phyloP scores from a whole-genome alignment of 768 basidiomycete species.

The Suillus clintonianus region DNA sequence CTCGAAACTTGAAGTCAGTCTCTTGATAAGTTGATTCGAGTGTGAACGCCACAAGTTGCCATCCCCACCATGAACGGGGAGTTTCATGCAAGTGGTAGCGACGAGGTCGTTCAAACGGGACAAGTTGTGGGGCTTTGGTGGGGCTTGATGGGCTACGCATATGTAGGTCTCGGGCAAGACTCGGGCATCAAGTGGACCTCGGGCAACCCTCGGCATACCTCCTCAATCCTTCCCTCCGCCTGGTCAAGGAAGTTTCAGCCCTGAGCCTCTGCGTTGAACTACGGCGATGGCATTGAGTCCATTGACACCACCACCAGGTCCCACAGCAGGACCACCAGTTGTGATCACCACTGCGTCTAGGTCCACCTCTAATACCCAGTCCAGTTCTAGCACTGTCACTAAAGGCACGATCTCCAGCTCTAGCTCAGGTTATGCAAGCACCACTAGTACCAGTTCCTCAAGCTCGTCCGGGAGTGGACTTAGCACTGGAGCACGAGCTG shows the following conservation, averaged over 20 bases:
- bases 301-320: too few relatives aligned
- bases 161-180: not conserved
- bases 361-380: not conserved
- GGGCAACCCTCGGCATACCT: not conserved
- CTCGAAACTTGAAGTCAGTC: not conserved
- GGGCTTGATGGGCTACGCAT: too few relatives aligned
- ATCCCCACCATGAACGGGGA: too few relatives aligned
- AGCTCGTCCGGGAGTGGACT: conserved; percentile 4
- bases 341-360: not conserved
- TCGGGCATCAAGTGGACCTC: too few relatives aligned
- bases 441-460: not conserved
- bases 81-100: too few relatives aligned
- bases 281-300: not conserved
- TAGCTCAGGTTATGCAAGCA: not conserved
- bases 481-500: conserved; percentile 23
- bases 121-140: too few relatives aligned
- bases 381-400: not conserved
- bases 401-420: not conserved
- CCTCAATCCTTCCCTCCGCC: not conserved
- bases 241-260: not conserved
- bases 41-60: not conserved
- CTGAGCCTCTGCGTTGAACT: not conserved
- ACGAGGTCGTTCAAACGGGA: too few relatives aligned
- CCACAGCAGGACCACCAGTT: not conserved
- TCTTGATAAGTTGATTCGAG: not conserved